A percentile compares a stretch with the other conserved stretches of the same genome.
These are phyloP conservation scores for Pseudogymnoascus sp. DNA, from an alignment of 2,329 filamentous ascomycete genomes.

Conservation along the genomic window DNA sequence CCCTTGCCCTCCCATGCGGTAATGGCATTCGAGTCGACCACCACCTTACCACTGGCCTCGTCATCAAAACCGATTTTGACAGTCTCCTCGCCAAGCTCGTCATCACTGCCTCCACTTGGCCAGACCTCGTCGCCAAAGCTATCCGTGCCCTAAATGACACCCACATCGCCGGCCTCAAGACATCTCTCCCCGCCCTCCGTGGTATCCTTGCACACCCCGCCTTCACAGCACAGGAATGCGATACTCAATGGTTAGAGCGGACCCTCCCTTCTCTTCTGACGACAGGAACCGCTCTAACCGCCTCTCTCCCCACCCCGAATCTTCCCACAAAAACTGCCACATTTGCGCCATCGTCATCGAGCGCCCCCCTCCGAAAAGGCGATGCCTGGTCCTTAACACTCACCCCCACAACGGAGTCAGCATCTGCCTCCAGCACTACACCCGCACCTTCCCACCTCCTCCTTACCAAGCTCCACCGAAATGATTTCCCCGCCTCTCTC, in stretches of 20 bases:
- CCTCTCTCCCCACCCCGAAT: slow-evolving; percentile 29
- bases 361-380: slow-evolving; percentile 47
- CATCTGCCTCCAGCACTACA: slow-evolving; percentile 16
- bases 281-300: slow-evolving; percentile 28
- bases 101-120: slow-evolving; percentile 41
- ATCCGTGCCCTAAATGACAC: slow-evolving; percentile 48
- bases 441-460: slow-evolving; percentile 42
- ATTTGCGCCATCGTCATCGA: slow-evolving; percentile 24
- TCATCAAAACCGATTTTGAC: slow-evolving; percentile 41
- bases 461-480: slow-evolving; percentile 46
- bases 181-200: slow-evolving; percentile 47
- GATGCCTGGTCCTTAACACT: slow-evolving; percentile 51
- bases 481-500: slow-evolving; percentile 51
- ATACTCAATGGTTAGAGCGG: slow-evolving; percentile 51
- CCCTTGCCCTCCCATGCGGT: slow-evolving; percentile 47
- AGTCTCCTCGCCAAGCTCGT: slow-evolving; percentile 41
- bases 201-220: slow-evolving; percentile 44
- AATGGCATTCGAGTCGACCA: slow-evolving; percentile 45
- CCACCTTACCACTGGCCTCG: slow-evolving; percentile 31
- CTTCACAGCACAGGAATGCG: slow-evolving; percentile 41
- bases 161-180: slow-evolving; percentile 48
- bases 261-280: slow-evolving; percentile 33
- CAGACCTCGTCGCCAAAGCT: slow-evolving; percentile 45
- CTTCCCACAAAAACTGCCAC: slow-evolving; percentile 14
- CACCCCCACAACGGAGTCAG: slow-evolving; percentile 26